phyloP scores from a whole-genome alignment of 2,329 filamentous ascomycete genomes.

The Didymella lethalis region DNA sequence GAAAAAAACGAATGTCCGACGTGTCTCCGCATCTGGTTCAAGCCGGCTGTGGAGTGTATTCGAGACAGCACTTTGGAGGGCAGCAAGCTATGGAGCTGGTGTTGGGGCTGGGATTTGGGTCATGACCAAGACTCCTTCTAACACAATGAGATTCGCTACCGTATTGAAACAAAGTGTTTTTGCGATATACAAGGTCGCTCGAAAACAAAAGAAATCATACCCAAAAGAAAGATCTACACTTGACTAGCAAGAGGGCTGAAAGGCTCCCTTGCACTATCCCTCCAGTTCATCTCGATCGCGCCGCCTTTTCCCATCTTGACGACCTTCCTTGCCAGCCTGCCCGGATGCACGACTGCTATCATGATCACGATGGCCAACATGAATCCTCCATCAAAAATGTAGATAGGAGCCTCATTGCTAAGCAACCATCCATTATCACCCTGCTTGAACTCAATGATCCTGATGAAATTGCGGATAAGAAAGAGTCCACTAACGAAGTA shows the following conservation, averaged over 20 bases:
- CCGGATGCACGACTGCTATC: background rate
- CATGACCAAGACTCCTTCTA: background rate
- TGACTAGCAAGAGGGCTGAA: slow-evolving; percentile 3
- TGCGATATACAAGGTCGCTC: background rate
- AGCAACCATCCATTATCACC: background rate
- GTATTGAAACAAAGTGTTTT: too few species aligned
- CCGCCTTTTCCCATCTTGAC: background rate
- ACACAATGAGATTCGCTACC: background rate
- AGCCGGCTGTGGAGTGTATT: background rate
- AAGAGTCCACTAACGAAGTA: background rate
- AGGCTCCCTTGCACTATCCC: slow-evolving; percentile 4
- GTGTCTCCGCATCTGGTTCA: background rate
- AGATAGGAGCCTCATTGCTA: background rate
- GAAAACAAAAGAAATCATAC: too few species aligned
- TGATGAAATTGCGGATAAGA: background rate
- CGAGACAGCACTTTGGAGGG: background rate
- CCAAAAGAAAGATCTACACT: background rate
- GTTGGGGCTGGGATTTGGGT: background rate
- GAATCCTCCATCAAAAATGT: background rate
- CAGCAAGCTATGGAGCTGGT: background rate
- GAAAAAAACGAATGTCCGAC: background rate
- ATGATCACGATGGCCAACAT: background rate
- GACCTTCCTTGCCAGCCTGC: background rate
- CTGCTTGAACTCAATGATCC: background rate
- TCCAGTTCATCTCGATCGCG: slow-evolving; percentile 5